A percentile compares a stretch with the other conserved stretches of the same genome.
Evolutionary conservation across 495 filamentous ascomycete species (phyloP).

Genomic region (Extremus antarcticus): DNA sequence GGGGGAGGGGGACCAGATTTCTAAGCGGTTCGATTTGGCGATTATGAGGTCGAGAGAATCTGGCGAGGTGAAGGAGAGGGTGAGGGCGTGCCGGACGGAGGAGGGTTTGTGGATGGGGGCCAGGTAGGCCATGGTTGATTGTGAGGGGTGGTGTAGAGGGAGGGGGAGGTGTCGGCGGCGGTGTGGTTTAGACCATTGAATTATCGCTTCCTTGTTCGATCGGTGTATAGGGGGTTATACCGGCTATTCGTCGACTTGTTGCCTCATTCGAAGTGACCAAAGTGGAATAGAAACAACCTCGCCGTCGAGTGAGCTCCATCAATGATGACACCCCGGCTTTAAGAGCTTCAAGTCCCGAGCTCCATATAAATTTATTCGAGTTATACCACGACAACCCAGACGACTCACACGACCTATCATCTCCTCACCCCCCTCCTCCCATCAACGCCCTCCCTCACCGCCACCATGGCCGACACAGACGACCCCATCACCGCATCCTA

Average conservation of each 20-base stretch:
- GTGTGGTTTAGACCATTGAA: neutral
- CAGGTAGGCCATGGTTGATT: conserved; percentile 69
- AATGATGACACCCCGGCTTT: neutral
- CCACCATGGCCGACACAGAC: conserved; percentile 23
- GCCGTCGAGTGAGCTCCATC: neutral
- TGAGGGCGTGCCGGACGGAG: conserved; percentile 79
- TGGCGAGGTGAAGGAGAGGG: conserved; percentile 57
- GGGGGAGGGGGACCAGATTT: conserved; percentile 51
- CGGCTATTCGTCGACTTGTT: neutral
- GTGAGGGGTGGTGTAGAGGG: neutral
- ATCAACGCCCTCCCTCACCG: neutral
- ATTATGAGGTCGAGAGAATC: conserved; percentile 74
- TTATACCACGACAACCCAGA: no score
- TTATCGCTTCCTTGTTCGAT: neutral
- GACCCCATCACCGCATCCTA: conserved; percentile 50
- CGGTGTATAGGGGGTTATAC: neutral
- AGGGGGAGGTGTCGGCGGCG: neutral
- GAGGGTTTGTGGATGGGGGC: conserved; percentile 87
- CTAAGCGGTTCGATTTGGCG: conserved; percentile 83
- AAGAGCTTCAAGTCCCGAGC: neutral
- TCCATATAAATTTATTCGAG: neutral
- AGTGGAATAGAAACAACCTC: neutral
- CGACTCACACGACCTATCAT: neutral
- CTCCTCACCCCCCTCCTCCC: neutral
- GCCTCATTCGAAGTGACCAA: neutral